Base-by-base conservation (phyloP, 257 asterid species). In the Nicotiana sylvestris region DNA sequence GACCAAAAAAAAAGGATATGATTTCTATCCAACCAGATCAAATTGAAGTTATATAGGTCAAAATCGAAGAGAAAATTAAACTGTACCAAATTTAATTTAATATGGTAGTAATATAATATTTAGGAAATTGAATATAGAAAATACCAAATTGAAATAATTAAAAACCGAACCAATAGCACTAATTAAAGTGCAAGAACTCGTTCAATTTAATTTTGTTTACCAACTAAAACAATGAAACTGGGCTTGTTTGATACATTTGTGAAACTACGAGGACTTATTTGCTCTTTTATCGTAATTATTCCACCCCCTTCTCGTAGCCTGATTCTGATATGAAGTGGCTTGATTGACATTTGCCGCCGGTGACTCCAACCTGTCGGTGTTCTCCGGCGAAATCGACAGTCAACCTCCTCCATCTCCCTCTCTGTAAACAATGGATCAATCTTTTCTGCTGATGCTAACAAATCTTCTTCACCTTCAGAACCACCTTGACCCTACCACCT, bases 391-490 rank as follows among this genome's bases (percentile, higher is more conserved):
- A 46, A 35, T 76, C 10, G 15, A 30, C 68, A 56, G 46, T 6
- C 66, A 43, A 39, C 53, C 17, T 53, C 33, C 69, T 39, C 58
- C 25, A 9, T 33, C 7, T 53, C 33, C 61, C 46, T 77, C 25
- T 15, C 74, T 17, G 4, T 1, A 51, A 35, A 60, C 49, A 67
- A 94, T 94, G 98, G 98, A 96, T 86, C 94, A 96, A 83, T 92
- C 98, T 0, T 90, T 96, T 86, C 81, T 96, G 83, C 88, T 96
- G 3, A 94, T 96, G 98, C 93, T 96, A 6, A 93, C 99, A 18
- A 94, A 94, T 82, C 94, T 96, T 69, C 93, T 96, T 64, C 98
- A 96, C 84, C 97, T 96, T 86, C 98, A 96, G 84, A 93, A 90
- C 91, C 92, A 96, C 92, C 93, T 96, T 1, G 99, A 96, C 85